Evolutionary conservation across 305 asterid genomes (phyloP).

Genomic region (Salvia sclarea): DNA sequence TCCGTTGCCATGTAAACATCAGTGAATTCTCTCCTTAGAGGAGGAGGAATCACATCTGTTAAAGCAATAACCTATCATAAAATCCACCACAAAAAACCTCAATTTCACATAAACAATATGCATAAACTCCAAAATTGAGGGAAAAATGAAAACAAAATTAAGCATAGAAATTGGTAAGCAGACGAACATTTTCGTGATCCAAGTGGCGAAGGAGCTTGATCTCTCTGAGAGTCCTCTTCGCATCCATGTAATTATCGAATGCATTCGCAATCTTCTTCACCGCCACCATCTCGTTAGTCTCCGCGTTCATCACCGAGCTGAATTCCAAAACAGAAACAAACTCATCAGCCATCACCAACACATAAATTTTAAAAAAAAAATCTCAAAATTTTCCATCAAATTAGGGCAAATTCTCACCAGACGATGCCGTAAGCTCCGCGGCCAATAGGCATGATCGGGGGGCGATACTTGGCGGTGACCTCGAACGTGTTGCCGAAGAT

Average conservation of each 20-base stretch:
- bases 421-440: constrained; percentile 95
- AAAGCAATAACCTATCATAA: constrained; percentile 57
- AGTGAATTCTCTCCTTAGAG: constrained; percentile 72
- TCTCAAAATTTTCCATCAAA: too few species aligned
- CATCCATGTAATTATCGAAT: constrained; percentile 84
- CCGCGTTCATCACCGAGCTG: constrained; percentile 66
- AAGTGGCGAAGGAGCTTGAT: constrained; percentile 74
- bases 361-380: too few species aligned
- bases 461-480: constrained; percentile 60
- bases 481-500: constrained; percentile 69
- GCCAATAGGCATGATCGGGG: constrained; percentile 82
- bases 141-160: too few species aligned
- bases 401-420: too few species aligned
- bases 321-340: constrained; percentile 28
- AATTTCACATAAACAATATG: not conserved
- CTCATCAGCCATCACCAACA: not conserved
- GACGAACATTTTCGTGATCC: constrained; percentile 72
- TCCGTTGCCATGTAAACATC: constrained; percentile 80
- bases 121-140: too few species aligned
- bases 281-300: constrained; percentile 94
- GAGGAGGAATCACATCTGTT: constrained; percentile 94
- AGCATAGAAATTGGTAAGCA: too few species aligned
- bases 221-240: constrained; percentile 71
- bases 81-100: not conserved
- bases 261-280: constrained; percentile 90